These are phyloP conservation scores for Pseudognaphalium luteoalbum DNA, from an alignment of 129 eudicot species.

Conservation along the genomic window DNA sequence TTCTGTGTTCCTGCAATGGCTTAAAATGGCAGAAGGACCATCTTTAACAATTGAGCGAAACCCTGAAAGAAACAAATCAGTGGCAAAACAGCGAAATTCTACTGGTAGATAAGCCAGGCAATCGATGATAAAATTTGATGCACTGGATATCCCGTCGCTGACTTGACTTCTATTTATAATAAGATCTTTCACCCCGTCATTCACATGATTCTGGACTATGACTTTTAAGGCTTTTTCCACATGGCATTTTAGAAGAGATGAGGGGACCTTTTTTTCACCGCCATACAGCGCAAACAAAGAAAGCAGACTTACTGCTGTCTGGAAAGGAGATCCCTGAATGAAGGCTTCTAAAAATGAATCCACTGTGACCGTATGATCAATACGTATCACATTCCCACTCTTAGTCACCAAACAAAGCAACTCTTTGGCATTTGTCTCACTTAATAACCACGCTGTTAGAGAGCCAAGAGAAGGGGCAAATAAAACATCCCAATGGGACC, in stretches of 20 bases:
- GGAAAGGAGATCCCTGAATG: constrained; percentile 62
- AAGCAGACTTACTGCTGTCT: constrained; percentile 64
- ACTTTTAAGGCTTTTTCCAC: constrained; percentile 69
- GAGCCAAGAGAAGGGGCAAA: constrained; percentile 88
- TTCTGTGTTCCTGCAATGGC: constrained; percentile 53
- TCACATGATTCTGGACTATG: constrained; percentile 26
- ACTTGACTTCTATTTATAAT: constrained; percentile 18
- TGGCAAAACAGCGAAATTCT: constrained; percentile 72
- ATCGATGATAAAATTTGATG: constrained; percentile 58
- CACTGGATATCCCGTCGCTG: constrained; percentile 28
- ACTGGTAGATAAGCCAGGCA: constrained; percentile 67
- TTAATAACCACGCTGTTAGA: constrained; percentile 61
- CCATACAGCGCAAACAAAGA: constrained; percentile 75
- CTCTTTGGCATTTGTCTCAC: constrained; percentile 58
- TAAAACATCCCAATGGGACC: constrained; percentile 87
- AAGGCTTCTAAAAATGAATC: constrained; percentile 68
- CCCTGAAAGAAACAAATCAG: constrained; percentile 72
- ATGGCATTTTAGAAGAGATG: constrained; percentile 67
- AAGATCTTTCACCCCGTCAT: constrained; percentile 14
- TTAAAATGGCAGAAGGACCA: constrained; percentile 62
- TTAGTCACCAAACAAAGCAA: constrained; percentile 74
- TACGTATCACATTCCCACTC: constrained; percentile 68
- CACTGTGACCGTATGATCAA: constrained; percentile 66
- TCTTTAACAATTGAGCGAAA: constrained; percentile 57
- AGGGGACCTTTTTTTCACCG: constrained; percentile 61